These are phyloP conservation scores for Omphalotus olearius DNA, from an alignment of 1,284 basidiomycete species.

Conservation along the genomic window DNA sequence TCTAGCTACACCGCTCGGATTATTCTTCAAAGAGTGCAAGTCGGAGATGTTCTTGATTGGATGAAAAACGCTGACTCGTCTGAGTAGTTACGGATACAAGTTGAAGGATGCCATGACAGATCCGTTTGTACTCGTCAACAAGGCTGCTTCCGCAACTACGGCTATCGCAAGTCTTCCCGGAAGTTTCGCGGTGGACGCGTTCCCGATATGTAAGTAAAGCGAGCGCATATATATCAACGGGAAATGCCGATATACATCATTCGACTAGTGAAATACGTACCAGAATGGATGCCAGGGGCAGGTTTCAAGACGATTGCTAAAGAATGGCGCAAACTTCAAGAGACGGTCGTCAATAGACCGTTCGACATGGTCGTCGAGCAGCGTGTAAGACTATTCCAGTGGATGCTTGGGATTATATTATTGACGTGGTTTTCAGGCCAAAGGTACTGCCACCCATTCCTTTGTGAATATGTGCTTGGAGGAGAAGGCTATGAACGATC, in stretches of 20 bases:
- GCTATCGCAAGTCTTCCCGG: slow-evolving; percentile 14
- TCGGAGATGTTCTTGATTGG: too few relatives aligned
- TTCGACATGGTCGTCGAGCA: background rate
- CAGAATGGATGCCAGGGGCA: slow-evolving; percentile 2
- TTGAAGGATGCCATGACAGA: background rate
- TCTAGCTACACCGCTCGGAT: background rate
- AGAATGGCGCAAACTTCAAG: background rate
- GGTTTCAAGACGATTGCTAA: background rate
- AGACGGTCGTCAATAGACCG: background rate
- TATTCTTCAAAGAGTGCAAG: background rate
- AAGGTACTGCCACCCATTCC: background rate
- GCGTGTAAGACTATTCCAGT: background rate
- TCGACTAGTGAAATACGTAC: slow-evolving; percentile 4
- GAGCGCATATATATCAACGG: background rate
- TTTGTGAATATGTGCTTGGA: background rate
- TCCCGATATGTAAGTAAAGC: slow-evolving; percentile 15
- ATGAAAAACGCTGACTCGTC: too few relatives aligned
- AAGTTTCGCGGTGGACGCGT: slow-evolving; percentile 17
- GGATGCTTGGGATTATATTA: background rate
- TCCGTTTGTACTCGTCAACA: background rate
- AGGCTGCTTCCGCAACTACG: background rate
- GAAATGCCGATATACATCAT: too few relatives aligned
- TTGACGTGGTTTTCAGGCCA: background rate
- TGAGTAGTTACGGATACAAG: background rate
- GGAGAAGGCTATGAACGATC: background rate